Base-by-base conservation (phyloP, 441 rosid genomes). In the Biscutella laevigata region DNA sequence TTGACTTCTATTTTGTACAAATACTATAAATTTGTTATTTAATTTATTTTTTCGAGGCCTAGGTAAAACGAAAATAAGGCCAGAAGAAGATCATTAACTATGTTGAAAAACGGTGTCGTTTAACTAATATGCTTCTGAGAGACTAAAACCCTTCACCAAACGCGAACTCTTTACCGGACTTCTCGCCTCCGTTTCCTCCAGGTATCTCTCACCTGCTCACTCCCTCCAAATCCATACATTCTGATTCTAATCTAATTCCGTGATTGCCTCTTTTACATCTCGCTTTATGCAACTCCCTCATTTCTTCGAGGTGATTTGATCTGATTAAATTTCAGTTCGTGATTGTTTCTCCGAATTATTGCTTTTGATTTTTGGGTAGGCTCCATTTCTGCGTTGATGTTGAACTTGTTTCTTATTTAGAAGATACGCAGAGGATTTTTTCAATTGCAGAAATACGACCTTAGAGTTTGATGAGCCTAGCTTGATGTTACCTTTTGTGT, bases 131-230 rank as follows among this genome's bases (percentile, higher is more conserved):
- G 19, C 21, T 15, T 38, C 28, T 12, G 12, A 6, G 4, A 32
- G 33, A 24, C 35, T 36, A 53, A 53, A 63, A 38, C 68, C 68
- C 43, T 63, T 2, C 1, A 11, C 10, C 22, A 7, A 29, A 30
- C 38, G 62, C 57, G 45, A 55, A 0, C 19, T 13, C 52, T 25
- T 38, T 46, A 38, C 57, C 61, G 48, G 62, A 55, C 5, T 11
- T 15, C 0, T 7, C 49, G 6, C 16, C 22, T 9, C 50, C 6
- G 33, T 27, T 21, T 53, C 8, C 1, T 32, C 29, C 30, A 56
- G 62, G 69, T 64, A 5, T 21, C 15, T 42, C 39, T 30, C 32
- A 29, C 50, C 10, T n/a, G 8, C 51, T 3, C 22, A 4, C 51
- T 17, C 27, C 4, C 25, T 22, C 25, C 4, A 41, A 21, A 33